phyloP scores from a whole-genome alignment of 257 asterid species.

The Avicennia marina region DNA sequence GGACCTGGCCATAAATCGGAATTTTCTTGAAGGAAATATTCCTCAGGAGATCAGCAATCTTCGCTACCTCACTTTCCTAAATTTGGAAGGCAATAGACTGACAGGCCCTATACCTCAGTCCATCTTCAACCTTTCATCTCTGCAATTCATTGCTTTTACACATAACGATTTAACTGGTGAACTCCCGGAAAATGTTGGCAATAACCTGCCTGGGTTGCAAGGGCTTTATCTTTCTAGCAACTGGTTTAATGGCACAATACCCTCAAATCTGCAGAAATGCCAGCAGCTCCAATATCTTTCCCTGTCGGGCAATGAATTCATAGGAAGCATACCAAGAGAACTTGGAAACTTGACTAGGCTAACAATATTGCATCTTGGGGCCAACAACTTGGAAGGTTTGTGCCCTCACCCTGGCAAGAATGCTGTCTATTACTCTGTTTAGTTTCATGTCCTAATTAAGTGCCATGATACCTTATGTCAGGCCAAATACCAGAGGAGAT shows the following conservation, averaged over 20 bases:
- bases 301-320: conserved; percentile 26
- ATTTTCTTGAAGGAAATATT: conserved; percentile 6
- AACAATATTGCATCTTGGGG: conserved; percentile 21
- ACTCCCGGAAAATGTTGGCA: conserved; percentile 21
- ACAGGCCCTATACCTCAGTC: conserved; percentile 15
- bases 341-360: conserved; percentile 30
- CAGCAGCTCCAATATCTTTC: conserved; percentile 18
- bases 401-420: not conserved
- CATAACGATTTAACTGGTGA: conserved; percentile 13
- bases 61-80: not conserved
- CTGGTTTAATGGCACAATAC: conserved; percentile 24
- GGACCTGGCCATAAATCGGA: not conserved
- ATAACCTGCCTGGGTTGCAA: conserved; percentile 8
- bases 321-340: conserved; percentile 30
- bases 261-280: conserved; percentile 21
- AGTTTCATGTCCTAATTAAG: not conserved
- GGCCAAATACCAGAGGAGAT: conserved; percentile 33
- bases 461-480: not conserved
- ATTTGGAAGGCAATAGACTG: conserved; percentile 14
- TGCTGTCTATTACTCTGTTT: not conserved
- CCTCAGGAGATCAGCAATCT: conserved; percentile 16
- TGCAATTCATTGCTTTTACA: conserved; percentile 11
- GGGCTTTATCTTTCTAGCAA: conserved; percentile 14
- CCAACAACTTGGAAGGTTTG: conserved; percentile 31
- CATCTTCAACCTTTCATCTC: conserved; percentile 18